Conservation (phyloP, 495 filamentous ascomycete species). For the Tuber aestivum region DNA sequence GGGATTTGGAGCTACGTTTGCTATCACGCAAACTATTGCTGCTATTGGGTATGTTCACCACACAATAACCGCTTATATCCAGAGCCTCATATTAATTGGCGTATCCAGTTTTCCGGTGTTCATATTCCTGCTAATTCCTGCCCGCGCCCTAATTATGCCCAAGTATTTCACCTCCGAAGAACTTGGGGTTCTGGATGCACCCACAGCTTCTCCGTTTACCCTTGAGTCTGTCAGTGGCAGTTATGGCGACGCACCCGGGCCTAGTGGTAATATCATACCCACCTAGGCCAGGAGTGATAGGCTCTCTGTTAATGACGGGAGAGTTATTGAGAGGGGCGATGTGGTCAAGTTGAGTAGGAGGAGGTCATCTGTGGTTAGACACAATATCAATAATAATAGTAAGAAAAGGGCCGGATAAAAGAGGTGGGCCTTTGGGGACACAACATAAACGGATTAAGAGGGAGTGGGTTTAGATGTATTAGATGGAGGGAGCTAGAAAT, state of each 20-base stretch:
- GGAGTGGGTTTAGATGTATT: constrained; percentile 7
- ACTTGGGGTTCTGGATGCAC: constrained; percentile 64
- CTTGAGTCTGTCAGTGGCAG: constrained; percentile 78
- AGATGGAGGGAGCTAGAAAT: not conserved
- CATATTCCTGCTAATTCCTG: constrained; percentile 73
- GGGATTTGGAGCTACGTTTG: constrained; percentile 81
- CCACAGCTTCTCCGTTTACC: constrained; percentile 75
- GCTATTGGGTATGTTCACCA: constrained; percentile 59
- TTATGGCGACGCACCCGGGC: constrained; percentile 48
- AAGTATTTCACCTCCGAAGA: constrained; percentile 62
- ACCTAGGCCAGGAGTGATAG: constrained; percentile 17
- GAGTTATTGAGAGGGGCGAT: constrained; percentile 43
- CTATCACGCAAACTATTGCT: constrained; percentile 91
- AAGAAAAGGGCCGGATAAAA: constrained; percentile 14
- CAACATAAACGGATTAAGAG: constrained; percentile 16
- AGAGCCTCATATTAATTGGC: constrained; percentile 5
- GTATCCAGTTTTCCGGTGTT: constrained; percentile 65
- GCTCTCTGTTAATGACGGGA: constrained; percentile 40
- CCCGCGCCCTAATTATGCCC: constrained; percentile 67
- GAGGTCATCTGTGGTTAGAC: constrained; percentile 22
- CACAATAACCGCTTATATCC: not conserved
- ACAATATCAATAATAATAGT: constrained; percentile 7
- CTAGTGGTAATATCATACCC: constrained; percentile 25
- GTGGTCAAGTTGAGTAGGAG: constrained; percentile 24
- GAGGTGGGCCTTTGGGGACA: constrained; percentile 14